Percentiles rank a stretch among this genome's conserved stretches.
phyloP scores from a whole-genome alignment of 768 basidiomycete genomes.

The Boletus subcaerulescens region DNA sequence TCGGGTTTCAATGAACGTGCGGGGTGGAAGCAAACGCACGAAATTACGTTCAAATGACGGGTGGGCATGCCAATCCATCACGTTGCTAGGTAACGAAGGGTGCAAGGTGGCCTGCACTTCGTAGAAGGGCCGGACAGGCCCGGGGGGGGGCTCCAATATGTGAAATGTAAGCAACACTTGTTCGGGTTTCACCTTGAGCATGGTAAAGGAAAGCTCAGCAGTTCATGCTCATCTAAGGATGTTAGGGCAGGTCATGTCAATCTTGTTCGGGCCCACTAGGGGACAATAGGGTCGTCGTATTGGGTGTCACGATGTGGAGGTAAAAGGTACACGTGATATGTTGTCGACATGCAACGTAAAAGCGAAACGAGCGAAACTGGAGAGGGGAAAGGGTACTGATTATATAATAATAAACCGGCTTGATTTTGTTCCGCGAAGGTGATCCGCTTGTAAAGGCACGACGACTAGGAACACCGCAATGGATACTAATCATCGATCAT shows the following conservation, averaged over 20 bases:
- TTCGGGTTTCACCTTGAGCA: too few relatives aligned
- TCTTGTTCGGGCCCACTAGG: not conserved
- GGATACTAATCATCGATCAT: not conserved
- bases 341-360: too few relatives aligned
- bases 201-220: too few relatives aligned
- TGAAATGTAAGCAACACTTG: not conserved
- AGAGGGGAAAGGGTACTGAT: too few relatives aligned
- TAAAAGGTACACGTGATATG: not conserved
- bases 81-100: slow-evolving; percentile 11
- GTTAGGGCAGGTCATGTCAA: not conserved
- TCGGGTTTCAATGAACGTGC: not conserved
- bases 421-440: not conserved
- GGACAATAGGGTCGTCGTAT: too few relatives aligned
- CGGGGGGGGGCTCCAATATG: not conserved
- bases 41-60: slow-evolving; percentile 21
- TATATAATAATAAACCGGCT: too few relatives aligned
- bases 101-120: not conserved
- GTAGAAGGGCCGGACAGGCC: not conserved
- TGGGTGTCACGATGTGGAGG: too few relatives aligned
- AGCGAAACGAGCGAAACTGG: too few relatives aligned
- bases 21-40: slow-evolving; percentile 5
- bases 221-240: too few relatives aligned
- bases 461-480: not conserved
- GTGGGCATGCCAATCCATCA: slow-evolving; percentile 6
- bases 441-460: not conserved